A percentile compares a stretch with the other conserved stretches of the same genome.
Evolutionary conservation across 345 rosid genomes (phyloP).

Genomic region (Geranium rotundifolium): DNA sequence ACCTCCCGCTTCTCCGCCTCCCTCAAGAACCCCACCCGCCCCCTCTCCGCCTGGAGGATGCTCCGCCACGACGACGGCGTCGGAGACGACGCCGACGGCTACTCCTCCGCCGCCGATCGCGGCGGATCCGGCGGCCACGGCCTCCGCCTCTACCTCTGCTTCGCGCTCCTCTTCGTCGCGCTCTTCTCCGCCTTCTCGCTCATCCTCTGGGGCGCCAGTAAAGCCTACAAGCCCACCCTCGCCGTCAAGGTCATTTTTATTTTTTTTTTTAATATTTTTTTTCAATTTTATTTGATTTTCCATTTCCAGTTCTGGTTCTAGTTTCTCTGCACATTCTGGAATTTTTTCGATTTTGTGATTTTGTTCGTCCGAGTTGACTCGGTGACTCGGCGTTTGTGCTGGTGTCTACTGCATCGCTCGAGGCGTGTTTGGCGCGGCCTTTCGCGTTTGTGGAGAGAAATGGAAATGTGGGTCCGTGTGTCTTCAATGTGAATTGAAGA

Average conservation of each 20-base stretch:
- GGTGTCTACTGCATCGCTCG: neutral
- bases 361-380: neutral
- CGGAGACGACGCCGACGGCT: slow-evolving; percentile 18
- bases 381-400: neutral
- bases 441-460: neutral
- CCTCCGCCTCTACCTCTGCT: slow-evolving; percentile 45
- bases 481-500: too few species aligned
- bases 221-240: slow-evolving; percentile 59
- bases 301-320: neutral
- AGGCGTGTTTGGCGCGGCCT: neutral
- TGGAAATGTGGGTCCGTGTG: neutral
- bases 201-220: slow-evolving; percentile 80
- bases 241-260: slow-evolving; percentile 45
- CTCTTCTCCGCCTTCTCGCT: slow-evolving; percentile 56
- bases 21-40: slow-evolving; percentile 41
- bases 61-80: slow-evolving; percentile 22
- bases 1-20: slow-evolving; percentile 79
- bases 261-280: neutral
- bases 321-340: neutral
- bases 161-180: slow-evolving; percentile 40
- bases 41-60: slow-evolving; percentile 47
- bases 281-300: neutral
- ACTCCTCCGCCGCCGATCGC: slow-evolving; percentile 29
- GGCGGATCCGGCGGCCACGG: slow-evolving; percentile 21
- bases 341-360: neutral